These are phyloP conservation scores for Cercophora sp. DNA, from an alignment of 495 filamentous ascomycete species.

Conservation along the genomic window DNA sequence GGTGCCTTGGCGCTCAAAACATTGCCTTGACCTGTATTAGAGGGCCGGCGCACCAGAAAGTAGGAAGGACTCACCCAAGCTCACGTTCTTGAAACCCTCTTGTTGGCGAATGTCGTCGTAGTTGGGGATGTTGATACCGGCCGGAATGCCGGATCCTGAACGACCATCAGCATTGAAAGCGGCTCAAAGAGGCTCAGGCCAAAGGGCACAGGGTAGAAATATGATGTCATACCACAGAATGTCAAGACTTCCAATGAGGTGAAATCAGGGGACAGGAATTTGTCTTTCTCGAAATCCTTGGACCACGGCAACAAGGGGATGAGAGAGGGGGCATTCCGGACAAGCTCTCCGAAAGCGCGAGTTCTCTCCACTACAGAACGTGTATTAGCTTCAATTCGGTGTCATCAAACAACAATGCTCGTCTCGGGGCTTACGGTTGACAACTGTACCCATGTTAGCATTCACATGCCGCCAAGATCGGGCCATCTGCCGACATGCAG, in stretches of 20 bases:
- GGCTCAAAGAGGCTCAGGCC: too few species aligned
- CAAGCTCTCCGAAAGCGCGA: constrained; percentile 79
- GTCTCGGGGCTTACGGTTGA: constrained; percentile 39
- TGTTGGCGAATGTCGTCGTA: constrained; percentile 93
- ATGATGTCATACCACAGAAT: constrained; percentile 33
- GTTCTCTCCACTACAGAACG: constrained; percentile 76
- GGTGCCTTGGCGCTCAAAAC: constrained; percentile 85
- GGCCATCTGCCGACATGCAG: not conserved
- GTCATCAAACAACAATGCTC: too few species aligned
- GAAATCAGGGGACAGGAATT: constrained; percentile 91
- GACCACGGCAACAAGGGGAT: constrained; percentile 88
- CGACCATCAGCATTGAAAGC: not conserved
- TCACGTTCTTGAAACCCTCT: constrained; percentile 96
- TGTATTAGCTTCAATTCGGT: too few species aligned
- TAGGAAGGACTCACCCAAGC: constrained; percentile 20
- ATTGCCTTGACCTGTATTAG: constrained; percentile 63
- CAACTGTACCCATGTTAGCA: too few species aligned
- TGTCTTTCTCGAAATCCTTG: constrained; percentile 89
- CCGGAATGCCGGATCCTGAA: constrained; percentile 70
- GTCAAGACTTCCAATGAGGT: constrained; percentile 73
- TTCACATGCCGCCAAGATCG: not conserved
- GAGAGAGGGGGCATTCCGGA: constrained; percentile 71
- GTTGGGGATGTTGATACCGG: constrained; percentile 76
- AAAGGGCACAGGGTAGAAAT: not conserved
- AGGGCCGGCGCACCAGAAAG: too few species aligned